Conservation (phyloP, 2,329 filamentous ascomycete species). For the Madurella fahalii region DNA sequence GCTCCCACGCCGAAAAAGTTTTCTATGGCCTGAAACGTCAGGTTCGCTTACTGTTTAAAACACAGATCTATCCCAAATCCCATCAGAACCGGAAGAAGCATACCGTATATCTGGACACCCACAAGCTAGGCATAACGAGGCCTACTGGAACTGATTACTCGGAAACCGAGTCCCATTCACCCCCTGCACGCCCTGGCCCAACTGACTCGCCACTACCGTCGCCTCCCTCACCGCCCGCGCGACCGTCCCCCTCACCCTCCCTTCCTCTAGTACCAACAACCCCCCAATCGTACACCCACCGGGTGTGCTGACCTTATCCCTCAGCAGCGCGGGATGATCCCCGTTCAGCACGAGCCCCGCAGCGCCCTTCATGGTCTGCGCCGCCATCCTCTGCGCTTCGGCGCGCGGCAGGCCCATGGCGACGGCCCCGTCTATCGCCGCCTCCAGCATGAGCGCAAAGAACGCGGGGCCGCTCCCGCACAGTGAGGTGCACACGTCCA, state of each 20-base stretch:
- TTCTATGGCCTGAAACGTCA: too few species aligned
- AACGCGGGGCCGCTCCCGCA: conserved; percentile 74
- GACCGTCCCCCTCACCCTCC: conserved; percentile 61
- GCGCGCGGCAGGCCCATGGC: conserved; percentile 71
- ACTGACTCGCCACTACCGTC: conserved; percentile 63
- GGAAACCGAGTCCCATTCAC: conserved; percentile 45
- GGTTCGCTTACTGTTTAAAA: too few species aligned
- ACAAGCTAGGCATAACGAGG: not conserved
- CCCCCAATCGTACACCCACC: conserved; percentile 76
- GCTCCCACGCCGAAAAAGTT: too few species aligned
- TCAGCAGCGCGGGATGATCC: conserved; percentile 70
- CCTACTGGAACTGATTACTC: conserved; percentile 17
- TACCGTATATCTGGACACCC: not conserved
- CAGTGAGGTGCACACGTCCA: conserved; percentile 71
- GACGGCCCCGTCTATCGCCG: conserved; percentile 70
- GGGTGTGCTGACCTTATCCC: conserved; percentile 73
- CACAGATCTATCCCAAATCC: not conserved
- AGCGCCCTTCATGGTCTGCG: conserved; percentile 72
- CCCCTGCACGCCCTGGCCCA: conserved; percentile 52
- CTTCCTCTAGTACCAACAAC: conserved; percentile 69
- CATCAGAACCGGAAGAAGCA: not conserved
- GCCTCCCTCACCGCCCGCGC: conserved; percentile 67
- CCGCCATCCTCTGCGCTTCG: conserved; percentile 72
- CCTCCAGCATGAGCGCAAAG: conserved; percentile 71
- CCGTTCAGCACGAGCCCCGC: conserved; percentile 65